Conservation (phyloP, 2,329 filamentous ascomycete species). For the Calonectria crousiana region DNA sequence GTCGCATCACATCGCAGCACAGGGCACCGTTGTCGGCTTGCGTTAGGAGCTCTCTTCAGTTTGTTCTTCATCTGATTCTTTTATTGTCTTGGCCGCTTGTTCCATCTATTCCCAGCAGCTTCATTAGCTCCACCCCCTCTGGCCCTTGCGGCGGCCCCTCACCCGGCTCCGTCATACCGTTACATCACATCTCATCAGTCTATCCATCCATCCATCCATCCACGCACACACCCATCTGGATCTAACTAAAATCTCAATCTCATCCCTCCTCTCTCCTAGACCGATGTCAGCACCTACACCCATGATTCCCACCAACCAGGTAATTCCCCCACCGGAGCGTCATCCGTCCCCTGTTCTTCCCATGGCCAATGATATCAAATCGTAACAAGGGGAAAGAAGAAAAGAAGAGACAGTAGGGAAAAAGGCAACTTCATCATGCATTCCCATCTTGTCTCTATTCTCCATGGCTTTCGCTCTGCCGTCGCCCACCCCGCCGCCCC, state of each 20-base stretch:
- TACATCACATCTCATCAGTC: slow-evolving; percentile 7
- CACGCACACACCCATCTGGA: slow-evolving; percentile 6
- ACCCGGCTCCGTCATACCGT: slow-evolving; percentile 10
- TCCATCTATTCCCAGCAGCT: neutral
- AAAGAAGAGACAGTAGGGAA: neutral
- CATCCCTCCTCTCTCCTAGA: neutral
- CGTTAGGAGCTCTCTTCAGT: neutral
- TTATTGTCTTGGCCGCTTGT: neutral
- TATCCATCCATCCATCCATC: neutral
- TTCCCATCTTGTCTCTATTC: neutral
- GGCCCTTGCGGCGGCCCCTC: neutral
- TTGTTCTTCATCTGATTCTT: neutral
- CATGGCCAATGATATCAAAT: neutral
- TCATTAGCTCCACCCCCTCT: neutral
- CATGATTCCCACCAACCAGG: neutral
- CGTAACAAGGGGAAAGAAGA: neutral
- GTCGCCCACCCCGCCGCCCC: slow-evolving; percentile 4
- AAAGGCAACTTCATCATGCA: neutral
- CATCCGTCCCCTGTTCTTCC: neutral
- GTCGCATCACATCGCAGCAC: neutral
- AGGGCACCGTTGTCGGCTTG: neutral
- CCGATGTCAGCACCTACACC: neutral
- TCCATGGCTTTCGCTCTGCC: neutral
- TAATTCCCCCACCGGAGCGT: neutral
- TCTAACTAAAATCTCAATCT: slow-evolving; percentile 17